A percentile compares a stretch with the other conserved stretches of the same genome.
These are phyloP conservation scores for Metschnikowia picachoensis DNA, from an alignment of 805 yeast genomes.

Conservation along the genomic window DNA sequence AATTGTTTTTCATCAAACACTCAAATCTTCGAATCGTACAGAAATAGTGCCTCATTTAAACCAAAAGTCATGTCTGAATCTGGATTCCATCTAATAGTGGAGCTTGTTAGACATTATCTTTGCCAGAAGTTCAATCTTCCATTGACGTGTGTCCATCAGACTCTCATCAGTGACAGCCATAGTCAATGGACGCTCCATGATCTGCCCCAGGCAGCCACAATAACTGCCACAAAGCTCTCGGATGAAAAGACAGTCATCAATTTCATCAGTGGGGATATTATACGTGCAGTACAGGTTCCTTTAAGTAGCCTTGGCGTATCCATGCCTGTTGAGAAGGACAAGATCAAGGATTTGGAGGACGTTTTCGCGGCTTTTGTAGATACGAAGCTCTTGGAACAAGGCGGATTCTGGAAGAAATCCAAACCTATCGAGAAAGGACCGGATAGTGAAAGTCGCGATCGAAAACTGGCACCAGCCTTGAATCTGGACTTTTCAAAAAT, in stretches of 20 bases:
- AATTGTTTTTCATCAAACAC: background rate
- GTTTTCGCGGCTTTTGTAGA: background rate
- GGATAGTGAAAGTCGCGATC: background rate
- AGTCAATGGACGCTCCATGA: constrained; percentile 2
- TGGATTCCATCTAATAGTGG: constrained; percentile 3
- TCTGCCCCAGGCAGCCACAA: background rate
- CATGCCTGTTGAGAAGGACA: background rate
- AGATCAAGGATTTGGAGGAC: background rate
- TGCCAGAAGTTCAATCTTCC: background rate
- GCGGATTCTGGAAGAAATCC: constrained; percentile 2
- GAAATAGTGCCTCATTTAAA: background rate
- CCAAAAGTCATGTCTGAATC: background rate
- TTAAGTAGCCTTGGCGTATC: constrained; percentile 3
- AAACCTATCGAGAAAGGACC: too few relatives aligned
- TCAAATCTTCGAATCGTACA: background rate
- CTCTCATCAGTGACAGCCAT: constrained; percentile 2
- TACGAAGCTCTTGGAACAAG: constrained; percentile 1
- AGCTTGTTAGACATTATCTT: constrained; percentile 2
- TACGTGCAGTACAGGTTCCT: constrained; percentile 4
- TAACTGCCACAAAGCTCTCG: constrained; percentile 4
- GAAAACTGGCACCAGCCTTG: background rate
- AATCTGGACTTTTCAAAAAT: background rate
- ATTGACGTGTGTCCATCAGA: background rate
- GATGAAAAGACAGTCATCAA: constrained; percentile 4
- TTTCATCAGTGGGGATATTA: constrained; percentile 1